Percentiles rank a stretch among this genome's conserved stretches.
Evolutionary conservation across 495 filamentous ascomycete genomes (phyloP).

Genomic region (Talaromyces borbonicus): DNA sequence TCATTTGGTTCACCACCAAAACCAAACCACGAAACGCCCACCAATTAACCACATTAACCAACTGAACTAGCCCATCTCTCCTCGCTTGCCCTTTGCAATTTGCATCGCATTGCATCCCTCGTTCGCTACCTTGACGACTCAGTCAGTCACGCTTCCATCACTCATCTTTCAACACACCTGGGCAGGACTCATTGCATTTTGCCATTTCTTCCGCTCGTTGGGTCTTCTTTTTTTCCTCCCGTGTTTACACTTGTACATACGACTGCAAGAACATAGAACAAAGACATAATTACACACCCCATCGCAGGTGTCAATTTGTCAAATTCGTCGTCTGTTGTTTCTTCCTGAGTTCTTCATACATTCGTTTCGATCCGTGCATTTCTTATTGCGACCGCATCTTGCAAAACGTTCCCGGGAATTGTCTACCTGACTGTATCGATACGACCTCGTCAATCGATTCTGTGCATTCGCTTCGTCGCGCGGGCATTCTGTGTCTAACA

Average conservation of each 20-base stretch:
- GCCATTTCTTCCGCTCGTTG: slow-evolving; percentile 1
- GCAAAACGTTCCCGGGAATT: too few species aligned
- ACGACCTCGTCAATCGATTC: too few species aligned
- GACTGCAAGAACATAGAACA: not conserved
- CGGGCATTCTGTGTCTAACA: too few species aligned
- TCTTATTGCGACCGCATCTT: not conserved
- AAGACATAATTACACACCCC: not conserved
- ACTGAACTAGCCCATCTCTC: too few species aligned
- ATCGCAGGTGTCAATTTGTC: not conserved
- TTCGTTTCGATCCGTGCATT: not conserved
- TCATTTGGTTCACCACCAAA: too few species aligned
- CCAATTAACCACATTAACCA: too few species aligned
- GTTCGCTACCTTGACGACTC: not conserved
- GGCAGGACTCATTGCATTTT: not conserved
- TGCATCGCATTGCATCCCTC: not conserved
- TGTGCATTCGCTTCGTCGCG: too few species aligned
- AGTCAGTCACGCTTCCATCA: not conserved
- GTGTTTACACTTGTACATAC: slow-evolving; percentile 5
- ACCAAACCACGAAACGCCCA: too few species aligned
- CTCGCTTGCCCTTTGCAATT: not conserved
- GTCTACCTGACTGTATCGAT: too few species aligned
- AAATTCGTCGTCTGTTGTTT: not conserved
- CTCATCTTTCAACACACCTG: not conserved
- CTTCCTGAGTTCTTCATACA: not conserved
- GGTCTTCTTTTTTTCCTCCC: not conserved